These are phyloP conservation scores for Serendipita vermifera DNA, from an alignment of 768 basidiomycete genomes.

Conservation along the genomic window DNA sequence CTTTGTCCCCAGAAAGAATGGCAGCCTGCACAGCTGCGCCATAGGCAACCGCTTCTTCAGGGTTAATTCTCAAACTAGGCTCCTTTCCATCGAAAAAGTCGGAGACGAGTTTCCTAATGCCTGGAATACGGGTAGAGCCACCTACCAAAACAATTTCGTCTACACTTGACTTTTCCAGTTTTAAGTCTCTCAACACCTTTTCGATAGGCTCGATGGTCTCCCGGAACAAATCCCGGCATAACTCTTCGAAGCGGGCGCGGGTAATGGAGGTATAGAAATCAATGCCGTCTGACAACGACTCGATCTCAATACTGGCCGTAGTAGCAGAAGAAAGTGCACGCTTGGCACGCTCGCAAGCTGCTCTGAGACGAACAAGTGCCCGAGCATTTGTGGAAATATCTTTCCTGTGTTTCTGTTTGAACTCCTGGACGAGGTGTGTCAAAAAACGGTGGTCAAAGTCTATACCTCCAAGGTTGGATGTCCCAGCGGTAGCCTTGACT, in stretches of 20 bases:
- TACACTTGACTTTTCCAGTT: conserved; percentile 37
- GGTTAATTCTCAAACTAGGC: conserved; percentile 40
- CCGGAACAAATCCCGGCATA: conserved; percentile 41
- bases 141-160: conserved; percentile 33
- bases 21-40: conserved; percentile 41
- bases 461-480: conserved; percentile 36
- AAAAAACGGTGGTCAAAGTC: conserved; percentile 38
- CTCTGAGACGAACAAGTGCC: conserved; percentile 33
- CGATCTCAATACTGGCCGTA: conserved; percentile 35
- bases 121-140: conserved; percentile 41
- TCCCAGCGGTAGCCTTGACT: conserved; percentile 35
- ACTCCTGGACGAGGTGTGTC: conserved; percentile 33
- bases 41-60: conserved; percentile 43
- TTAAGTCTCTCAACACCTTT: conserved; percentile 40
- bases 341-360: conserved; percentile 49
- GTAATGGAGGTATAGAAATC: conserved; percentile 39
- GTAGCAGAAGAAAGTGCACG: conserved; percentile 39
- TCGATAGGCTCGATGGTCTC: conserved; percentile 43
- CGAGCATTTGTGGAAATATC: conserved; percentile 28
- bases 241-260: conserved; percentile 41
- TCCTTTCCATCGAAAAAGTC: conserved; percentile 41
- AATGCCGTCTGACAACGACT: conserved; percentile 38
- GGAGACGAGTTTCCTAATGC: conserved; percentile 38
- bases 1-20: conserved; percentile 35
- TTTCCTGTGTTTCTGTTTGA: conserved; percentile 37